Conservation (phyloP, 768 basidiomycete genomes). For the Suillus subaureus region DNA sequence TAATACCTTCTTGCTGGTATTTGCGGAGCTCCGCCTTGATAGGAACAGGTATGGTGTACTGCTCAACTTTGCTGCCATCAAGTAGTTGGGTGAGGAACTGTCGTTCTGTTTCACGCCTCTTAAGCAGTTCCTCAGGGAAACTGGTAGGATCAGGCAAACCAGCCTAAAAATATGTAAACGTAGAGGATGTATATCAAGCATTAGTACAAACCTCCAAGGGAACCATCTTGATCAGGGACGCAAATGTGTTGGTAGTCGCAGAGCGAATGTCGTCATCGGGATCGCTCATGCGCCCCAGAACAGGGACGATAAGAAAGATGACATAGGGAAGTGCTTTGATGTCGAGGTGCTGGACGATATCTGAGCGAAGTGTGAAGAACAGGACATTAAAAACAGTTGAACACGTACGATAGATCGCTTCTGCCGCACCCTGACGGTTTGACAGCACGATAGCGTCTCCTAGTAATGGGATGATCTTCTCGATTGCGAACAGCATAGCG, state of each 20-base stretch:
- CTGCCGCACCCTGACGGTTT: constrained; percentile 88
- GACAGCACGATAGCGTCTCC: constrained; percentile 73
- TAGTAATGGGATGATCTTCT: constrained; percentile 77
- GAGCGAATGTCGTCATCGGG: constrained; percentile 88
- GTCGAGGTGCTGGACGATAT: constrained; percentile 89
- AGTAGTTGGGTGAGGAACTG: constrained; percentile 92
- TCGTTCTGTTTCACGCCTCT: constrained; percentile 83
- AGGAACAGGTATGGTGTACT: constrained; percentile 80
- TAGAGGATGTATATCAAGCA: not conserved
- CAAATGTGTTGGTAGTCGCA: constrained; percentile 96
- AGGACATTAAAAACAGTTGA: constrained; percentile 1
- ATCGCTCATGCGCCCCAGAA: constrained; percentile 98
- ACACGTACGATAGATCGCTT: constrained; percentile 88
- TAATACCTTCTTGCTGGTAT: constrained; percentile 98
- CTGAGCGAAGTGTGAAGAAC: constrained; percentile 43
- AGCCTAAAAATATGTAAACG: constrained; percentile 51
- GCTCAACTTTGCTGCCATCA: constrained; percentile 93
- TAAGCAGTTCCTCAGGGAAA: constrained; percentile 86
- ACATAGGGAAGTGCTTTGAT: constrained; percentile 96
- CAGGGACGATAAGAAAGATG: constrained; percentile 94
- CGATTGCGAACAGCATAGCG: constrained; percentile 90
- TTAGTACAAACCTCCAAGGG: constrained; percentile 78
- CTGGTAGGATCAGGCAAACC: constrained; percentile 96
- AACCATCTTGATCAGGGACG: constrained; percentile 96
- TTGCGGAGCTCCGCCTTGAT: constrained; percentile 95